phyloP scores from a whole-genome alignment of 2,329 filamentous ascomycete genomes.

The Didymosphaeria variabile region DNA sequence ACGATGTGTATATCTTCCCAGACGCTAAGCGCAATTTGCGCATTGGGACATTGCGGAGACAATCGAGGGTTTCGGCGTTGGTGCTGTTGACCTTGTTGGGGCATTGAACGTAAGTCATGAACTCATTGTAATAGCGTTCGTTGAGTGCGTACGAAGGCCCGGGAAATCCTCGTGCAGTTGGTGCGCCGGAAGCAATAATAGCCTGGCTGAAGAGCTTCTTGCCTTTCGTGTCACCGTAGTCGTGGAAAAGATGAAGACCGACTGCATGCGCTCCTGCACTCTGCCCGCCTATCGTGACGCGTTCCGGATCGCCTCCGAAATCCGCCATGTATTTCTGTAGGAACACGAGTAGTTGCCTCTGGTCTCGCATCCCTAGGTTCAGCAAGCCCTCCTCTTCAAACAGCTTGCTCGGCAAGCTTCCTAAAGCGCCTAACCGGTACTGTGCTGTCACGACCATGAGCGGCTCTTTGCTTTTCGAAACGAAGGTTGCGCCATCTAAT shows the following conservation, averaged over 20 bases:
- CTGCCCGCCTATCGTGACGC: slow-evolving; percentile 53
- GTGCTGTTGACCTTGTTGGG: slow-evolving; percentile 36
- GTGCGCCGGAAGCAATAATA: slow-evolving; percentile 45
- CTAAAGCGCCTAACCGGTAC: slow-evolving; percentile 47
- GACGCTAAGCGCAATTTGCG: slow-evolving; percentile 52
- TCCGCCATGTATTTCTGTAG: slow-evolving; percentile 49
- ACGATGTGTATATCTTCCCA: slow-evolving; percentile 50
- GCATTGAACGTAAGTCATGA: slow-evolving; percentile 43
- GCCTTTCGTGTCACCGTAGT: slow-evolving; percentile 42
- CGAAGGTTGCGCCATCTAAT: slow-evolving; percentile 47
- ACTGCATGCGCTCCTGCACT: slow-evolving; percentile 51
- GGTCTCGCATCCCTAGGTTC: slow-evolving; percentile 45
- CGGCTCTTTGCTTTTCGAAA: slow-evolving; percentile 40
- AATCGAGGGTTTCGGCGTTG: slow-evolving; percentile 46
- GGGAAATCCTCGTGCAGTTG: slow-evolving; percentile 48
- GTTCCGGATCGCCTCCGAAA: slow-evolving; percentile 51
- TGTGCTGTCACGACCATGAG: slow-evolving; percentile 47
- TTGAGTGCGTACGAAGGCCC: slow-evolving; percentile 43
- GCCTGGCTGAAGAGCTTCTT: slow-evolving; percentile 45
- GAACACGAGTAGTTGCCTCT: slow-evolving; percentile 48
- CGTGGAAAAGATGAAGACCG: slow-evolving; percentile 48
- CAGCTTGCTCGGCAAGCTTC: slow-evolving; percentile 43
- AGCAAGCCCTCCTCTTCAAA: slow-evolving; percentile 46
- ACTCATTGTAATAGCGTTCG: slow-evolving; percentile 38
- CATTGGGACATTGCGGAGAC: slow-evolving; percentile 51